phyloP scores from a whole-genome alignment of 371 early-diverging fungal species.

The Phascolomyces articulosus region DNA sequence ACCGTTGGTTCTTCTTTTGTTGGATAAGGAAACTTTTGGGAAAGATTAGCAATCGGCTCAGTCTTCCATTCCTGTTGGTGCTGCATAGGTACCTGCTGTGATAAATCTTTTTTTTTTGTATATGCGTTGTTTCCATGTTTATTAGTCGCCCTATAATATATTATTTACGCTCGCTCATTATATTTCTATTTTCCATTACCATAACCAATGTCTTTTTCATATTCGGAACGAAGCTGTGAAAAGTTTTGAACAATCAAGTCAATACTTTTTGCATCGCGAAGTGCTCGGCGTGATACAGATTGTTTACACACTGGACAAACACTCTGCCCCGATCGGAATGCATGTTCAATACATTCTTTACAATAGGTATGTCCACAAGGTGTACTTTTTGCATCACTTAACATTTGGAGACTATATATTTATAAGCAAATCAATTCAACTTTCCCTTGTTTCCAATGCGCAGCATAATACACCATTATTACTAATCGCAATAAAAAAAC shows the following conservation, averaged over 20 bases:
- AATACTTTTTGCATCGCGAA: slow-evolving; percentile 1
- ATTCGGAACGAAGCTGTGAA: slow-evolving; percentile 7
- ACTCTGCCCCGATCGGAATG: not conserved
- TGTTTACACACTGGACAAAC: slow-evolving; percentile 15
- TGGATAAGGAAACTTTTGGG: slow-evolving; percentile 15
- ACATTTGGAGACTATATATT: slow-evolving; percentile 10
- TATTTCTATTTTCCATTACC: slow-evolving; percentile 1
- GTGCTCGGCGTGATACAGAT: not conserved
- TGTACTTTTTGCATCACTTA: slow-evolving; percentile 13
- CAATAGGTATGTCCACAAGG: slow-evolving; percentile 21
- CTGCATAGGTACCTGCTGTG: slow-evolving; percentile 1
- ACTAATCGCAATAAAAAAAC: too few species aligned
- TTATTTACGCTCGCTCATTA: not conserved
- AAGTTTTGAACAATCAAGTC: slow-evolving; percentile 12
- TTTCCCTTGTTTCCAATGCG: too few species aligned
- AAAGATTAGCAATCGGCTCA: slow-evolving; percentile 13
- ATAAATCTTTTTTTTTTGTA: slow-evolving; percentile 1
- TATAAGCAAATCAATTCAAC: too few species aligned
- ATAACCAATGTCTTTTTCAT: slow-evolving; percentile 13
- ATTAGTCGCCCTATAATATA: not conserved
- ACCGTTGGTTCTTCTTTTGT: not conserved
- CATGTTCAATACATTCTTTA: slow-evolving; percentile 10
- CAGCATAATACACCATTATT: too few species aligned
- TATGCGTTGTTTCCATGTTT: not conserved
- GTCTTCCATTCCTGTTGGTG: not conserved